These are phyloP conservation scores for Malbranchea cinnamomea DNA, from an alignment of 2,329 filamentous ascomycete species.

Conservation along the genomic window DNA sequence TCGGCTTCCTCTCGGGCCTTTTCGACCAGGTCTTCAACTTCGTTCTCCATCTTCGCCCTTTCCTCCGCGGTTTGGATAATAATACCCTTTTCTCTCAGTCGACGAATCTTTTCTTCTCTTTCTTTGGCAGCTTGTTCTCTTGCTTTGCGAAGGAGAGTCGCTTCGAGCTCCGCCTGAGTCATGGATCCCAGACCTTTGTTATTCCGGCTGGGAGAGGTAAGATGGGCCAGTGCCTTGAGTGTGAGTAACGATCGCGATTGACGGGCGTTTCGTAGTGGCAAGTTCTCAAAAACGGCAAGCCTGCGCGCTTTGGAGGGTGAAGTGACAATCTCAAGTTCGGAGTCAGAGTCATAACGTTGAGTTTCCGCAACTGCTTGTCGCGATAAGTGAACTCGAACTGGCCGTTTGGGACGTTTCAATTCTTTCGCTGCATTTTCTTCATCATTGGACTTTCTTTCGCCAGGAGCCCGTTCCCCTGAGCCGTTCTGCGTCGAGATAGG, in stretches of 20 bases:
- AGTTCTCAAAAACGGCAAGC: slow-evolving; percentile 53
- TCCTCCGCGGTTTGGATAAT: slow-evolving; percentile 76
- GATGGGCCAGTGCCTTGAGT: slow-evolving; percentile 59
- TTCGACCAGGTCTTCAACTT: slow-evolving; percentile 77
- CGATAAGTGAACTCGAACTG: slow-evolving; percentile 27
- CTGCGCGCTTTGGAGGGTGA: slow-evolving; percentile 26
- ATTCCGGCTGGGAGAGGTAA: slow-evolving; percentile 43
- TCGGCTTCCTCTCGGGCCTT: slow-evolving; percentile 69
- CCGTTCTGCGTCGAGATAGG: too few species aligned
- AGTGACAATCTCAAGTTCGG: slow-evolving; percentile 48
- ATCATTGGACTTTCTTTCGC: too few species aligned
- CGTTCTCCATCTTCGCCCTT: slow-evolving; percentile 62
- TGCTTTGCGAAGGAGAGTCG: slow-evolving; percentile 53
- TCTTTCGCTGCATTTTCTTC: too few species aligned
- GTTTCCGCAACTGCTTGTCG: slow-evolving; percentile 22
- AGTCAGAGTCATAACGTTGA: slow-evolving; percentile 31
- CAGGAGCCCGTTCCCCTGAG: too few species aligned
- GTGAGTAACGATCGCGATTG: slow-evolving; percentile 46
- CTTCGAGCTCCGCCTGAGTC: slow-evolving; percentile 54
- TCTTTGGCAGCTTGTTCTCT: slow-evolving; percentile 66
- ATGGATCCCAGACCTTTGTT: slow-evolving; percentile 42
- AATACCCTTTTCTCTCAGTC: slow-evolving; percentile 65
- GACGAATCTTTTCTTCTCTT: slow-evolving; percentile 60
- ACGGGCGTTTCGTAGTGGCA: slow-evolving; percentile 47
- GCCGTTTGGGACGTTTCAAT: too few species aligned